Conservation (phyloP, 495 filamentous ascomycete genomes). For the Tuber melanosporum region DNA sequence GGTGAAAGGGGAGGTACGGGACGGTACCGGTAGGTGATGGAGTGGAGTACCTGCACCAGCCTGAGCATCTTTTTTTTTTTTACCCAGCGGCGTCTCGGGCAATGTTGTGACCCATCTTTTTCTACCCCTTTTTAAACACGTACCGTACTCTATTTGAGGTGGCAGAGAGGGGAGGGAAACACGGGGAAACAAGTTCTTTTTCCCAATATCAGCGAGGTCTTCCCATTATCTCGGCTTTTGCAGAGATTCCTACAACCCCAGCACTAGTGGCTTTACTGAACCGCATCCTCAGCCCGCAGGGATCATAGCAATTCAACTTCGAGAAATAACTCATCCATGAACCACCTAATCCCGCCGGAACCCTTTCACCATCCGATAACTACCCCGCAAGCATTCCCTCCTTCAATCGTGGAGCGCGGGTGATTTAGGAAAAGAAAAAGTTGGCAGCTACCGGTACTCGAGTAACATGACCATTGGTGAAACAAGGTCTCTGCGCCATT, state of each 20-base stretch:
- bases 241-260: neutral
- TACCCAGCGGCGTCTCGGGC: neutral
- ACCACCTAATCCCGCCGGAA: neutral
- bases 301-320: neutral
- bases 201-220: neutral
- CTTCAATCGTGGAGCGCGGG: neutral
- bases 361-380: neutral
- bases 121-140: neutral
- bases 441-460: neutral
- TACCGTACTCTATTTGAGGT: neutral
- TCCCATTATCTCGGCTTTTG: neutral
- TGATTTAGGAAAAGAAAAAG: neutral
- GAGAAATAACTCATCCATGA: neutral
- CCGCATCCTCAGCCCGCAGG: neutral
- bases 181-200: neutral
- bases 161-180: neutral
- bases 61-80: neutral
- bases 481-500: neutral
- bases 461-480: neutral
- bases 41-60: too few species aligned
- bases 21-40: neutral
- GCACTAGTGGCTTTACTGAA: neutral
- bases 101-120: neutral
- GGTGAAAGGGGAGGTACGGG: neutral
- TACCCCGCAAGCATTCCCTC: neutral